Evolutionary conservation across 208 protist genomes (phyloP), one percentile per base, ranked within the genome.

Genomic region (Leishmania tarentolae): DNA sequence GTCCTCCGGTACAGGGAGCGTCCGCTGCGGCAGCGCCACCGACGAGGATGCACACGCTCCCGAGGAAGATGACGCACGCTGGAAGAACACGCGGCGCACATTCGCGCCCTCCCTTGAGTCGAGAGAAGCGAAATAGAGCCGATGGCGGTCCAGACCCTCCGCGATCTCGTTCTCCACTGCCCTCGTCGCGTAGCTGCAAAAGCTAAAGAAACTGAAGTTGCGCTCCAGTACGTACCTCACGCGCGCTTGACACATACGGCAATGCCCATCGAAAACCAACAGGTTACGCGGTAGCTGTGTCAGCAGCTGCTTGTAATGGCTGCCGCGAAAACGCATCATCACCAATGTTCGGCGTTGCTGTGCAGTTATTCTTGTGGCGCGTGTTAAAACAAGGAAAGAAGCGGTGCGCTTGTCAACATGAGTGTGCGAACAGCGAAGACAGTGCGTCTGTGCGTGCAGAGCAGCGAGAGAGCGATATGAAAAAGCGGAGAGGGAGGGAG

Each of bases 161-260:
- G 78, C 72, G 59, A 86, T 83, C 37, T 84, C 82, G 5, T 42
- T 46, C 44, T 87, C 80, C 11, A 77, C 86, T 40, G 82, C 85
- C 61, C n/a, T 52, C 1, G 50, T 44, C 37, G 86, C 74, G 70
- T 88, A 91, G 50, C 81, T 83, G 35, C 88, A 75, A 71, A 94
- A 82, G 37, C 84, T 83, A 78, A 94, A 97, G 79, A 90, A 97
- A 71, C 86, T 94, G 59, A 97, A 97, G 84, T 97, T 97, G 59
- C 94, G 89, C 86, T 94, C 94, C 61, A 97, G 40, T 11, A 93
- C 91, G 78, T 92, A 94, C 46, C 86, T 89, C 17, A 92, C 88
- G 28, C 92, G 86, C 1, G 89, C 87, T 81, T 96, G 94, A 71
- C 88, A 94, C 61, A 96, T 59, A 24, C 90, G 75, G 80, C 94